These are phyloP conservation scores for Termitomyces sp. DNA, from an alignment of 768 basidiomycete genomes.

Conservation along the genomic window DNA sequence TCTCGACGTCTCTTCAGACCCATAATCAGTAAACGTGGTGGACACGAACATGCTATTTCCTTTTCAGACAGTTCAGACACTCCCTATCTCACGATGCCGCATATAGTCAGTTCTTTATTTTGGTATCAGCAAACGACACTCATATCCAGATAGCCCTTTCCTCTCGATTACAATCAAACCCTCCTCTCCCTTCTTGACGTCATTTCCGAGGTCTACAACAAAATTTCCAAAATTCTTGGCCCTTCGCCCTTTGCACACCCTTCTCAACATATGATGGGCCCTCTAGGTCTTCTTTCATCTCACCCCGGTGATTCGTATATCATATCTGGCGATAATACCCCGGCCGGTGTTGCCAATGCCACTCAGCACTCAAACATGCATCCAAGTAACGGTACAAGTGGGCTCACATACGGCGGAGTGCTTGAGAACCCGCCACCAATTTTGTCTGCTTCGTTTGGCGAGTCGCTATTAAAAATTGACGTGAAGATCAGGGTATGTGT, in stretches of 20 bases:
- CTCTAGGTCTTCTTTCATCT: constrained; percentile 70
- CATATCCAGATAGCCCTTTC: constrained; percentile 63
- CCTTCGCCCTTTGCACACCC: constrained; percentile 71
- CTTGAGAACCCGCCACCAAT: constrained; percentile 43
- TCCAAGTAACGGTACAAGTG: constrained; percentile 27
- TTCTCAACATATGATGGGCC: no score
- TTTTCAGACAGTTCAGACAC: constrained; percentile 57
- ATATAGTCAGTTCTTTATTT: constrained; percentile 52
- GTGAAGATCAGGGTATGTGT: constrained; percentile 73
- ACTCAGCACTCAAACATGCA: constrained; percentile 25
- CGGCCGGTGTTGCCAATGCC: constrained; percentile 4
- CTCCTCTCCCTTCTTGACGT: no score
- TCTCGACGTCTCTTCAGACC: no score
- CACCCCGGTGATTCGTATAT: constrained; percentile 83
- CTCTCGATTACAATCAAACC: constrained; percentile 86
- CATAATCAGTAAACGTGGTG: constrained; percentile 50
- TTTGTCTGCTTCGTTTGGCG: constrained; percentile 64
- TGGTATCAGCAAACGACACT: neutral
- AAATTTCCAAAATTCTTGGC: constrained; percentile 78
- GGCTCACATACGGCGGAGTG: constrained; percentile 25
- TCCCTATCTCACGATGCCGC: constrained; percentile 69
- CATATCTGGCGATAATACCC: constrained; percentile 46
- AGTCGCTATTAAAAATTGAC: constrained; percentile 79
- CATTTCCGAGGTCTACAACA: no score
- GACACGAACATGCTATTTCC: constrained; percentile 59